Evolutionary conservation across 192 early-diverging fungal species (phyloP), one percentile per base, ranked within the genome.

Genomic region (Rhizophagus sp.): DNA sequence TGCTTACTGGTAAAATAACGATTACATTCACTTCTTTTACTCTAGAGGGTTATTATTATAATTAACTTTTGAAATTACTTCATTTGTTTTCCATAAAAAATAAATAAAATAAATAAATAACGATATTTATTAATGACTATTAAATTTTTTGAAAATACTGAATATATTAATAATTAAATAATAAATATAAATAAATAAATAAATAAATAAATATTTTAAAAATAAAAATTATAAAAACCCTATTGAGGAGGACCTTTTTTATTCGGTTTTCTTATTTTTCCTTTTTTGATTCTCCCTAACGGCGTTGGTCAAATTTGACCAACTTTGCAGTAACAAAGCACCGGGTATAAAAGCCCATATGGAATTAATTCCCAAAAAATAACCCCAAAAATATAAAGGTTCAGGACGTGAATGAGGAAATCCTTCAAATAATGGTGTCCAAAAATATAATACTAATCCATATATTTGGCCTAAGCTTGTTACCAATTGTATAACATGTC

Each of bases 371-470:
- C 88, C 84, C 6, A 92, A 88, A 88, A 98, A 97, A 90, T 98
- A 98, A 73, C 93, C 89, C 88, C 91, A 97, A 81, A 93, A 96
- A 88, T 98, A 96, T 83, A 89, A 87, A 11, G 95, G 90, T 77
- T 92, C 88, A 8, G 95, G 93, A 77, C 90, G 87, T 74, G 89
- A 91, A 83, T 92, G 87, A 30, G 86, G 86, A 62, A 87, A 89
- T 25, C 91, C 91, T 83, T 95, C 90, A 62, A 92, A 87, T 61
- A 84, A 84, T 65, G 91, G 90, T 17, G 94, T 95, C 17, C 87
- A 64, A 82, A 93, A 94, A 83, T 98, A 98, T 52, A 97, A 84
- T 0, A 94, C 87, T 77, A 93, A 91, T 50, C 95, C 94, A 83
- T 95, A 96, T 34, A 97, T 77, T 82, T 98, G 94, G 52, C 87